Conservation (phyloP, 768 basidiomycete genomes). For the Lactarius akahatsu region DNA sequence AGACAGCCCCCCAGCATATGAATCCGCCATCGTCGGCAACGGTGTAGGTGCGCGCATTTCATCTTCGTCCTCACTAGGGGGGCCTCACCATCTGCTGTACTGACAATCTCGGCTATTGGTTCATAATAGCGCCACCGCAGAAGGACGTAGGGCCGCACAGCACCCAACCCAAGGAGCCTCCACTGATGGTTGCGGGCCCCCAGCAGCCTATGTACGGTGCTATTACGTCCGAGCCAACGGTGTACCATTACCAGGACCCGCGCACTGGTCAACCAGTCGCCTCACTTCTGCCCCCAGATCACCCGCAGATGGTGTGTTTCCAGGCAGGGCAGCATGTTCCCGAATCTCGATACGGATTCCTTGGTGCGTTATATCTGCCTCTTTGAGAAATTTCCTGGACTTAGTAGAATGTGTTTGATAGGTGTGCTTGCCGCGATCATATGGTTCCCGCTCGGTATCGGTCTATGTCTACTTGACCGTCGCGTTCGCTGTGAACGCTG, state of each 20-base stretch:
- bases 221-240: slow-evolving; percentile 14
- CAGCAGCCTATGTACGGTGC: slow-evolving; percentile 15
- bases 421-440: slow-evolving; percentile 79
- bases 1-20: slow-evolving; percentile 24
- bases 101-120: not conserved
- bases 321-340: slow-evolving; percentile 69
- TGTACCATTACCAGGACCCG: slow-evolving; percentile 37
- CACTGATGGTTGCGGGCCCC: slow-evolving; percentile 6
- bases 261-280: slow-evolving; percentile 40
- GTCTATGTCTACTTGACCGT: slow-evolving; percentile 73
- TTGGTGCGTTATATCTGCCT: slow-evolving; percentile 49
- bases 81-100: not conserved
- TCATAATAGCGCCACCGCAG: not conserved
- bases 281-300: slow-evolving; percentile 68
- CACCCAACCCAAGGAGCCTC: slow-evolving; percentile 4
- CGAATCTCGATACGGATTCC: slow-evolving; percentile 62
- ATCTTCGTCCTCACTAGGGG: not conserved
- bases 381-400: not conserved
- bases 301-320: slow-evolving; percentile 85
- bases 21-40: not conserved
- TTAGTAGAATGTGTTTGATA: slow-evolving; percentile 32
- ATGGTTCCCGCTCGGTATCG: slow-evolving; percentile 86
- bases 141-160: not conserved
- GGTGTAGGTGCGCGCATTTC: not conserved
- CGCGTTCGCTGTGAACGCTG: slow-evolving; percentile 62